A percentile compares a stretch with the other conserved stretches of the same genome.
These are phyloP conservation scores for Przewalskia tangutica DNA, from an alignment of 257 asterid genomes.

Conservation along the genomic window DNA sequence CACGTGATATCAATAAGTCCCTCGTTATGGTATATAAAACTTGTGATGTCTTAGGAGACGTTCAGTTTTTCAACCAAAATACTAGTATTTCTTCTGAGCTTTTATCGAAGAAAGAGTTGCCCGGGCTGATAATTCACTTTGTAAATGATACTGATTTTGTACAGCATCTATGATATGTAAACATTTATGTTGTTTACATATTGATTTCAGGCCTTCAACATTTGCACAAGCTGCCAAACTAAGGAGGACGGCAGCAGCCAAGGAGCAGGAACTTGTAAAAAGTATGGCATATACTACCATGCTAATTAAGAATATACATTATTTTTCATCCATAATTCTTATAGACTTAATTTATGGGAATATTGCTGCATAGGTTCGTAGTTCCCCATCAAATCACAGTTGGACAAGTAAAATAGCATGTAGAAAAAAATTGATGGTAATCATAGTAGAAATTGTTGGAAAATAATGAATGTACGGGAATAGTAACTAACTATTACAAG, in stretches of 20 bases:
- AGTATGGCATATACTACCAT: conserved; percentile 20
- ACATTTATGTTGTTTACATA: background rate
- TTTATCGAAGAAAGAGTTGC: background rate
- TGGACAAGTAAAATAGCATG: background rate
- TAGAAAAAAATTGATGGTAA: background rate
- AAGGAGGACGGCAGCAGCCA: conserved; percentile 78
- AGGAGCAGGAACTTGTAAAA: conserved; percentile 85
- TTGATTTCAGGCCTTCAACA: conserved; percentile 78
- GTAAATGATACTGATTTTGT: background rate
- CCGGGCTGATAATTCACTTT: background rate
- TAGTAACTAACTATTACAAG: no score
- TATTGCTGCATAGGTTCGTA: background rate
- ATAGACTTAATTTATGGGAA: background rate
- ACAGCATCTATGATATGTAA: background rate
- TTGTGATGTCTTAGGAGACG: background rate
- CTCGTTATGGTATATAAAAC: background rate
- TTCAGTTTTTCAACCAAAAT: background rate
- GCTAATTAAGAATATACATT: background rate
- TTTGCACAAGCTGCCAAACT: conserved; percentile 97
- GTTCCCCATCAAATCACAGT: background rate
- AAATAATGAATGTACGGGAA: no score
- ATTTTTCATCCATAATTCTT: background rate
- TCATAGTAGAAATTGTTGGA: background rate
- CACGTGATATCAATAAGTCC: background rate
- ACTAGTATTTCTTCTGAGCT: background rate